These are phyloP conservation scores for Cronartium quercuum DNA, from an alignment of 1,284 basidiomycete species.

Conservation along the genomic window DNA sequence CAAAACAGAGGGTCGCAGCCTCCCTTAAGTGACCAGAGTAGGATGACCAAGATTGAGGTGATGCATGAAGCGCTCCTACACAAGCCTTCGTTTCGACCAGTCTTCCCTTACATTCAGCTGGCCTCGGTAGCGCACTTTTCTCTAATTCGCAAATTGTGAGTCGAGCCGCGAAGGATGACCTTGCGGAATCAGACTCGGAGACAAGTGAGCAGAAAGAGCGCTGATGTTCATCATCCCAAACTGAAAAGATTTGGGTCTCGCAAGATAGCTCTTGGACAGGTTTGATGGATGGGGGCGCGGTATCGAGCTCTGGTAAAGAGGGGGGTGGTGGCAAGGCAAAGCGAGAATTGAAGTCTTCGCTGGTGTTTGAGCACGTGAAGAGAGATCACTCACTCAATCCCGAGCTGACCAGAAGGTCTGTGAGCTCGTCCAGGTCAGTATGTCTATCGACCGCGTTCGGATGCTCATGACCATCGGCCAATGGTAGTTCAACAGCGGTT, in stretches of 20 bases:
- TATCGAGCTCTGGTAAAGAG: not conserved
- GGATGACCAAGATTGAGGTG: slow-evolving; percentile 36
- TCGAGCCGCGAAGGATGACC: slow-evolving; percentile 30
- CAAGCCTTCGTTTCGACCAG: slow-evolving; percentile 8
- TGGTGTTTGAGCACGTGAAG: not conserved
- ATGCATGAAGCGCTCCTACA: slow-evolving; percentile 24
- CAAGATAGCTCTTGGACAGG: not conserved
- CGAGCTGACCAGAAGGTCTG: not conserved
- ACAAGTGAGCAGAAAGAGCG: slow-evolving; percentile 9
- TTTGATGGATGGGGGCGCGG: not conserved
- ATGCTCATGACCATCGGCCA: no score
- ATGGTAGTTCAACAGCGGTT: no score
- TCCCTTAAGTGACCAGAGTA: slow-evolving; percentile 32
- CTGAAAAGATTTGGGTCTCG: not conserved
- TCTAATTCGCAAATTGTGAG: slow-evolving; percentile 34
- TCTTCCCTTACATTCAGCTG: slow-evolving; percentile 21
- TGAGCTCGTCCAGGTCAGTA: not conserved
- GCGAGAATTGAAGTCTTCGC: not conserved
- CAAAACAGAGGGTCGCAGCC: slow-evolving; percentile 25
- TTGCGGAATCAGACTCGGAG: slow-evolving; percentile 8
- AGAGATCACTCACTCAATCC: not conserved
- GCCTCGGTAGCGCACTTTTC: slow-evolving; percentile 1
- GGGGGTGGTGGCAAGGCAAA: not conserved
- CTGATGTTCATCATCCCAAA: not conserved
- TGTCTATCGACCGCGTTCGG: not conserved